Evolutionary conservation across 345 rosid genomes (phyloP).

Genomic region (Gossypioides kirkii): DNA sequence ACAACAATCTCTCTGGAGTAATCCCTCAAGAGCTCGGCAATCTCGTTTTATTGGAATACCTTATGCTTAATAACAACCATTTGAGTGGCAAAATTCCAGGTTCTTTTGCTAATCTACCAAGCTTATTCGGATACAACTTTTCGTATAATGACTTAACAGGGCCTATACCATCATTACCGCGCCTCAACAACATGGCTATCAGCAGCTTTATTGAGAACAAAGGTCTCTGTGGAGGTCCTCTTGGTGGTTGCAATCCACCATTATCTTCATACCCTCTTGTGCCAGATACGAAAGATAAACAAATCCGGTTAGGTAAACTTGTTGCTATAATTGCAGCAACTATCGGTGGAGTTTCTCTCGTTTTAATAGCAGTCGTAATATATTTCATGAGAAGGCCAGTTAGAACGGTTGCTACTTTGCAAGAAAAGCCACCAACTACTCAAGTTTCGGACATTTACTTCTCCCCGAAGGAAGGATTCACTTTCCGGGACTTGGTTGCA

Average conservation of each 20-base stretch:
- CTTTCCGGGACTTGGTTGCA: slow-evolving; percentile 61
- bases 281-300: slow-evolving; percentile 18
- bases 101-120: slow-evolving; percentile 53
- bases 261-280: slow-evolving; percentile 28
- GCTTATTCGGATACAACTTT: slow-evolving; percentile 79
- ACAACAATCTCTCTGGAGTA: slow-evolving; percentile 65
- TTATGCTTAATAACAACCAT: slow-evolving; percentile 74
- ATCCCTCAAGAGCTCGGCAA: slow-evolving; percentile 74
- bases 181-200: slow-evolving; percentile 38
- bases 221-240: slow-evolving; percentile 73
- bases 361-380: slow-evolving; percentile 51
- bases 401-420: slow-evolving; percentile 30
- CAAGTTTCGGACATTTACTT: slow-evolving; percentile 59
- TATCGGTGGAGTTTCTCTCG: slow-evolving; percentile 64
- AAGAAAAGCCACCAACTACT: slow-evolving; percentile 28
- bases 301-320: slow-evolving; percentile 39
- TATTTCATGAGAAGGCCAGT: slow-evolving; percentile 55
- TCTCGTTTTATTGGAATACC: slow-evolving; percentile 50
- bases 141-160: slow-evolving; percentile 71
- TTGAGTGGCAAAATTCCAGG: slow-evolving; percentile 67
- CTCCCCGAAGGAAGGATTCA: slow-evolving; percentile 70
- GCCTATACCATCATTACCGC: slow-evolving; percentile 47
- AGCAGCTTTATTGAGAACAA: slow-evolving; percentile 56
- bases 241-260: slow-evolving; percentile 41
- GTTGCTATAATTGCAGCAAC: slow-evolving; percentile 61